A percentile compares a stretch with the other conserved stretches of the same genome.
Conservation (phyloP, 2,329 filamentous ascomycete species). For the Penicillium sp. region DNA sequence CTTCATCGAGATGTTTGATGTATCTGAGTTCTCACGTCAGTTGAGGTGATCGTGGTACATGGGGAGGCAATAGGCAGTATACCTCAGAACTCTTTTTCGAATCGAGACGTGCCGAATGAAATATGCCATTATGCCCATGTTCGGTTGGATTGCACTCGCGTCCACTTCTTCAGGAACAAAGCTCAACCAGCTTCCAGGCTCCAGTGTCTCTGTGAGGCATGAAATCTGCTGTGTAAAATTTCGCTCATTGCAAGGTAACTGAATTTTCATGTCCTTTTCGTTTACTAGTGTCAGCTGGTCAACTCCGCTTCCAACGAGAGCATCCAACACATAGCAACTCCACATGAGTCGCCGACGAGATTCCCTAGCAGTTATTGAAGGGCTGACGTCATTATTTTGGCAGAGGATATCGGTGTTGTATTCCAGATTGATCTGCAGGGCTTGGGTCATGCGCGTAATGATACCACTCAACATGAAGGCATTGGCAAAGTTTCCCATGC, state of each 20-base stretch:
- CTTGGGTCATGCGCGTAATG: conserved; percentile 39
- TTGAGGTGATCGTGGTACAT: not conserved
- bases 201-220: conserved; percentile 38
- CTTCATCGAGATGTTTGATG: conserved; percentile 32
- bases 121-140: conserved; percentile 34
- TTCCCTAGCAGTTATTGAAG: conserved; percentile 35
- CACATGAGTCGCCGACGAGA: conserved; percentile 40
- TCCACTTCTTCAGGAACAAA: conserved; percentile 24
- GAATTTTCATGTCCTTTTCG: conserved; percentile 40
- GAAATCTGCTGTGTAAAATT: conserved; percentile 39
- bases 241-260: conserved; percentile 40
- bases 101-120: conserved; percentile 32
- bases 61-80: not conserved
- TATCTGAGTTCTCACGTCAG: conserved; percentile 18
- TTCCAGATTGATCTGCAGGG: conserved; percentile 42
- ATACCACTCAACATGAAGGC: conserved; percentile 42
- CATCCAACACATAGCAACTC: conserved; percentile 41
- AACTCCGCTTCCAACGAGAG: conserved; percentile 39
- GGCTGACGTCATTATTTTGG: conserved; percentile 25
- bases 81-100: conserved; percentile 30
- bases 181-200: conserved; percentile 26
- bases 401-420: conserved; percentile 40
- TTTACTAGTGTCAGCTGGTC: conserved; percentile 40
- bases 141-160: conserved; percentile 18
- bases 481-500: conserved; percentile 40